These are phyloP conservation scores for Salvia splendens DNA, from an alignment of 257 asterid species.

Conservation along the genomic window DNA sequence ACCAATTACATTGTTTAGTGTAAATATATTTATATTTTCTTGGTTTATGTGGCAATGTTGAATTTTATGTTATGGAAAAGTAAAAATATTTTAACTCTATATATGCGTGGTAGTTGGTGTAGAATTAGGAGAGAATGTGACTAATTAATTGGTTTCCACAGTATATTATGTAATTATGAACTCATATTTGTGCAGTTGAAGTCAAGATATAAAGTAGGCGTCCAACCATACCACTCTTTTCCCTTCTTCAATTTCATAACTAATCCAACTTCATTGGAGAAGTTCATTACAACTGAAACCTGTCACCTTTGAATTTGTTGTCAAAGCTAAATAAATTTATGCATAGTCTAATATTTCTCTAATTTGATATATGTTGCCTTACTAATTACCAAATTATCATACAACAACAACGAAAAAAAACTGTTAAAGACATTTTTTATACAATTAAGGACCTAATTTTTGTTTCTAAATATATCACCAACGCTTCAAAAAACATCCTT, in stretches of 20 bases:
- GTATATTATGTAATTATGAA: neutral
- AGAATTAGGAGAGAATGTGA: neutral
- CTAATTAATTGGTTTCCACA: neutral
- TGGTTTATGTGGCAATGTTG: neutral
- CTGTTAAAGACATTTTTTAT: no score
- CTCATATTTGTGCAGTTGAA: neutral
- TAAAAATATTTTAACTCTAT: neutral
- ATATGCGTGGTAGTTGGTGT: neutral
- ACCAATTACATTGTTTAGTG: no score
- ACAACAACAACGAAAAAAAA: no score
- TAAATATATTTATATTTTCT: neutral
- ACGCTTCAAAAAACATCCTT: no score
- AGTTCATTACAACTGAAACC: conserved; percentile 28
- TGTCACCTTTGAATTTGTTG: conserved; percentile 30
- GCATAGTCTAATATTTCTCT: neutral
- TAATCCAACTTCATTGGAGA: conserved; percentile 33
- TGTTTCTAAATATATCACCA: no score
- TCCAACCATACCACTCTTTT: conserved; percentile 30
- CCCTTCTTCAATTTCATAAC: conserved; percentile 26
- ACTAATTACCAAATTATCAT: no score
- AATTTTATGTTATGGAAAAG: neutral
- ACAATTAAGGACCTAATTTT: no score
- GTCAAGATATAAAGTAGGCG: conserved; percentile 32
- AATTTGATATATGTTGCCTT: no score
- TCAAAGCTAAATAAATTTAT: neutral